Evolutionary conservation across 495 filamentous ascomycete species (phyloP), one percentile per base, ranked within the genome.

Genomic region (Aspergillus funiculosus): DNA sequence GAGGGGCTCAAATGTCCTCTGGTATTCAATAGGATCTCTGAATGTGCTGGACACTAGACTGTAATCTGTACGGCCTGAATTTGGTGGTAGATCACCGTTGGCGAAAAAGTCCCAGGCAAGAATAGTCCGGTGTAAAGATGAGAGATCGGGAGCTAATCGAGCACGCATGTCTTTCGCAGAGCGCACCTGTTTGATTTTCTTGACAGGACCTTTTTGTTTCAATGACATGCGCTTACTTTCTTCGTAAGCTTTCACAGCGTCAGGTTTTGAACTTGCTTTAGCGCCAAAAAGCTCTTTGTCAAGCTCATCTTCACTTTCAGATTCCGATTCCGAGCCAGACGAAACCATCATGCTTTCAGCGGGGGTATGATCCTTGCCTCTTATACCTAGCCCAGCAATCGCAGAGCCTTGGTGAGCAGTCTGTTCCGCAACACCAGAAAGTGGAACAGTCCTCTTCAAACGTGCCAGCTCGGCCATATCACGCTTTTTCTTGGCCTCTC

Each of bases 101-200:
- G 94, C 85, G 58, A 94, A 96, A 54, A 88, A 92, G 51, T 98
- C 85, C 92, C 92, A 98, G 39, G 83, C 73, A 6, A 98, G 80
- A 20, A 98, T 86, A 7, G 81, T 78, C 38, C 83, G 83, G 53
- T 97, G 94, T 21, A 98, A 71, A 5, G 77, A 71, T 21, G 89
- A 83, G 59, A 98, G 81, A 53, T 95, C 88, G 6, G 92, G 92
- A 18, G 89, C 83, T 39, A 98, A 68, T 36, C 92, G 82, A 38
- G 92, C 94, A 46, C 94, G 85, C 81, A 95, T 89, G 62, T 97
- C 92, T 58, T 89, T 91, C 2, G 82, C 79, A 17, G 87, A 89
- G 21, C 91, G 76, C 34, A 79, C 64, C 11, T 86, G 73, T 59
- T 83, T 86, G 38, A 75, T 65, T 67, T 94, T 95, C 67, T 85